These are phyloP conservation scores for Huntiella decipiens DNA, from an alignment of 2,329 filamentous ascomycete genomes.

Conservation along the genomic window DNA sequence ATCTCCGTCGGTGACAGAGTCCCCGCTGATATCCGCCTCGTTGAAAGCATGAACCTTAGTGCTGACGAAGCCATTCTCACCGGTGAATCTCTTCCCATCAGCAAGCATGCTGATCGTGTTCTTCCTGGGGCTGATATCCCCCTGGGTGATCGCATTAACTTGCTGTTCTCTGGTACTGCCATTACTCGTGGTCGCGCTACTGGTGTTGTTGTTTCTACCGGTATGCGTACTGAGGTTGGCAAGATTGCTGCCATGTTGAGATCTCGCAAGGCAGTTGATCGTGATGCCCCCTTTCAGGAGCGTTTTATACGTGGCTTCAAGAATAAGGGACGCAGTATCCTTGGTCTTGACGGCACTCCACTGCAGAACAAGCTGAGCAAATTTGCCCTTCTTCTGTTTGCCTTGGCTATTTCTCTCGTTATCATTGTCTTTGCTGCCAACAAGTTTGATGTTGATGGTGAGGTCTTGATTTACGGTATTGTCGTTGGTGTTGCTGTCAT, in stretches of 20 bases:
- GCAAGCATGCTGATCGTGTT: slow-evolving; percentile 40
- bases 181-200: slow-evolving; percentile 50
- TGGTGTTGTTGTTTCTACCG: slow-evolving; percentile 51
- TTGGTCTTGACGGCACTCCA: slow-evolving; percentile 58
- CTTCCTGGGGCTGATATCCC: slow-evolving; percentile 35
- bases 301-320: slow-evolving; percentile 26
- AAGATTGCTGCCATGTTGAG: slow-evolving; percentile 55
- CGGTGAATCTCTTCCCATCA: slow-evolving; percentile 52
- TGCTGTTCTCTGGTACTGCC: slow-evolving; percentile 54
- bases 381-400: slow-evolving; percentile 65
- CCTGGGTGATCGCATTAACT: slow-evolving; percentile 50
- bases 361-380: slow-evolving; percentile 72
- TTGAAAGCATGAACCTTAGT: slow-evolving; percentile 52
- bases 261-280: slow-evolving; percentile 28
- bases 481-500: slow-evolving; percentile 45
- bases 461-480: slow-evolving; percentile 42
- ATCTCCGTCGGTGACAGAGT: slow-evolving; percentile 48
- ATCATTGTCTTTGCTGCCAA: slow-evolving; percentile 43
- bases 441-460: slow-evolving; percentile 31
- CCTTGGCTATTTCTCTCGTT: slow-evolving; percentile 42
- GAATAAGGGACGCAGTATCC: slow-evolving; percentile 30
- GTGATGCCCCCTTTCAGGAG: slow-evolving; percentile 21
- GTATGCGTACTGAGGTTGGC: slow-evolving; percentile 57
- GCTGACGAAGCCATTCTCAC: slow-evolving; percentile 60
- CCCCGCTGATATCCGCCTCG: slow-evolving; percentile 46